Conservation (phyloP, 2,329 filamentous ascomycete species). For the Calonectria henricotiae region DNA sequence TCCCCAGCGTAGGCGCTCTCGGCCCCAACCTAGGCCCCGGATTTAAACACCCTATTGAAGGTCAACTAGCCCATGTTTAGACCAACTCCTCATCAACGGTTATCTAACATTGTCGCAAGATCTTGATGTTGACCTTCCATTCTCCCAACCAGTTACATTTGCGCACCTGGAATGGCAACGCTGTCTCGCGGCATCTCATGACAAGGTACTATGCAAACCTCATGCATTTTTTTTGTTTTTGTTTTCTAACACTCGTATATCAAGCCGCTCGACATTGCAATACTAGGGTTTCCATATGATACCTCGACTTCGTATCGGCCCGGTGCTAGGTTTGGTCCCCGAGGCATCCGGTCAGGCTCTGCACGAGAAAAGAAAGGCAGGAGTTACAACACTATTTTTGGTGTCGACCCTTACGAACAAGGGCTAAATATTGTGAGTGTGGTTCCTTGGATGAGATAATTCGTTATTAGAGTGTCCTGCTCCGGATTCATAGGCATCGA, state of each 20-base stretch:
- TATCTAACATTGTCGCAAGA: not conserved
- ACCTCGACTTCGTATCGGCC: conserved; percentile 30
- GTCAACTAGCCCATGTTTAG: not conserved
- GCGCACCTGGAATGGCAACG: conserved; percentile 8
- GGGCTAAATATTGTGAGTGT: not conserved
- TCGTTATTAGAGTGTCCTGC: not conserved
- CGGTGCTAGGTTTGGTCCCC: conserved; percentile 28
- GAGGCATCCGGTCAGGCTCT: conserved; percentile 26
- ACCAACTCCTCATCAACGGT: no score
- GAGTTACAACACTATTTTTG: conserved; percentile 17
- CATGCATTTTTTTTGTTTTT: not conserved
- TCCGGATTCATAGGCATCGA: not conserved
- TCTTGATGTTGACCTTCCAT: conserved; percentile 16
- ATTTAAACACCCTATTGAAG: conserved; percentile 1
- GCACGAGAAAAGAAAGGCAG: conserved; percentile 9
- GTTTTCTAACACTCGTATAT: not conserved
- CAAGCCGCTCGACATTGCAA: conserved; percentile 20
- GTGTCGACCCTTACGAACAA: not conserved
- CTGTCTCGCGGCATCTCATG: not conserved
- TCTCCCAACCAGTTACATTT: conserved; percentile 9
- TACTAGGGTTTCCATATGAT: conserved; percentile 32
- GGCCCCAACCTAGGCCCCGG: not conserved
- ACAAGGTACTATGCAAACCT: not conserved
- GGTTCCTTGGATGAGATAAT: not conserved
- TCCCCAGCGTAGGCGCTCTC: not conserved